Evolutionary conservation across 257 asterid species (phyloP), one percentile per base, ranked within the genome.

Genomic region (Voacanga thouarsii): DNA sequence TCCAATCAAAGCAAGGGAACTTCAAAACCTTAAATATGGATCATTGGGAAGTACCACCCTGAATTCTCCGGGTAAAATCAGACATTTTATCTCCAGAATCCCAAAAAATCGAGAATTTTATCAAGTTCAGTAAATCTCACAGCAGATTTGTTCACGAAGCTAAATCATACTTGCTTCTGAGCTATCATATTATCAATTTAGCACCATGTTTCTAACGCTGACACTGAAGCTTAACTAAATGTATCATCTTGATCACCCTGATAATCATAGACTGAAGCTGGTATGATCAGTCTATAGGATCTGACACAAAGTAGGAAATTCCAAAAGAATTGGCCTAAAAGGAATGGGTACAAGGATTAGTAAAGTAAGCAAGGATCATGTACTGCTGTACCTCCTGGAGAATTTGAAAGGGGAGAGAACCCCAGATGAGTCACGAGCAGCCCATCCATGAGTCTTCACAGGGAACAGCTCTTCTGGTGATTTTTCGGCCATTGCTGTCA

Each of bases 381-480:
- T 53, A 61, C 12, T 30, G 26, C 26, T 66, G 21, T 69, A 69
- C 74, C 74, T 69, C 37, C 74, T 21, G 51, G 74, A 69, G 50
- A 69, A 69, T 11, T 43, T 11, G 56, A 69, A 69, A 69, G 56
- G 74, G 74, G 56, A 69, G 56, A 69, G 74, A 21, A 44, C 21
- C 26, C 74, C 74, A n/a, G 74, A 69, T 21, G 74, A 44, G 19
- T 69, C 74, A 41, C 37, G 74, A 43, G 74, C 56, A 69, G 74
- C 74, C 74, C 74, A 69, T n/a, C 74, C 74, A 23, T 41, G 56
- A 43, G 37, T 5, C 74, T 69, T 43, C 11, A 69, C 56, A 0
- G 74, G 74, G 33, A 41, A 41, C 4, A 41, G 3, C 5, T 43
- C 56, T 44, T 69, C 74, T 10, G 74, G 51, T 69, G 56, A 69